phyloP scores from a whole-genome alignment of 768 basidiomycete genomes.

The Tulasnella sp. region DNA sequence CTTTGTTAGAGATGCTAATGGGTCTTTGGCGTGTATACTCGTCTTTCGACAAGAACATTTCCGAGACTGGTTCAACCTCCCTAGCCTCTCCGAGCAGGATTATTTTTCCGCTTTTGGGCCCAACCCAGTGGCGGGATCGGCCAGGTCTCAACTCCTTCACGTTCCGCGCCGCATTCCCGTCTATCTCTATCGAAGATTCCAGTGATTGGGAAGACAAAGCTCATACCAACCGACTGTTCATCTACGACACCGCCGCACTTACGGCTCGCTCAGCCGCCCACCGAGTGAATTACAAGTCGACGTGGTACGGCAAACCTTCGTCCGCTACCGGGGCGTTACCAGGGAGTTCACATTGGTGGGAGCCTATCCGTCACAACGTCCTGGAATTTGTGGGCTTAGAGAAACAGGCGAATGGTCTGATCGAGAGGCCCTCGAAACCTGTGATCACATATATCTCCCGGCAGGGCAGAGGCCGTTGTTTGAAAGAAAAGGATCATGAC shows the following conservation, averaged over 20 bases:
- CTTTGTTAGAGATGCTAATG: slow-evolving; percentile 34
- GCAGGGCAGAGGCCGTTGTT: slow-evolving; percentile 31
- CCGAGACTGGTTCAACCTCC: slow-evolving; percentile 33
- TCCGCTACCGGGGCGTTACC: slow-evolving; percentile 47
- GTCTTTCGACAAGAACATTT: slow-evolving; percentile 37
- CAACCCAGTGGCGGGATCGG: slow-evolving; percentile 25
- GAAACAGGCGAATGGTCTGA: neutral
- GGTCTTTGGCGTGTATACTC: slow-evolving; percentile 69
- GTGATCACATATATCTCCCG: slow-evolving; percentile 31
- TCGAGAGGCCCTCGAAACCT: slow-evolving; percentile 14
- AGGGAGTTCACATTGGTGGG: slow-evolving; percentile 77
- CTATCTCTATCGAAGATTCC: slow-evolving; percentile 48
- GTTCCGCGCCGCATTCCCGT: slow-evolving; percentile 60
- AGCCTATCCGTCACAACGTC: slow-evolving; percentile 28
- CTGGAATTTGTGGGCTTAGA: slow-evolving; percentile 2
- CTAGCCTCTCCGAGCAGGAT: slow-evolving; percentile 57
- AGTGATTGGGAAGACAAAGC: slow-evolving; percentile 55
- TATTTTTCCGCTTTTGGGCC: slow-evolving; percentile 59
- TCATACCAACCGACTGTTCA: slow-evolving; percentile 28
- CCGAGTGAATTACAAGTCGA: slow-evolving; percentile 17
- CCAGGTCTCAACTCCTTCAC: slow-evolving; percentile 50
- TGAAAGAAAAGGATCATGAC: slow-evolving; percentile 26
- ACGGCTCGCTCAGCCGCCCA: slow-evolving; percentile 61
- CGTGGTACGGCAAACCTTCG: neutral
- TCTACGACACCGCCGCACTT: slow-evolving; percentile 43